These are phyloP conservation scores for Penicillium paxilli DNA, from an alignment of 495 filamentous ascomycete species.

Conservation along the genomic window DNA sequence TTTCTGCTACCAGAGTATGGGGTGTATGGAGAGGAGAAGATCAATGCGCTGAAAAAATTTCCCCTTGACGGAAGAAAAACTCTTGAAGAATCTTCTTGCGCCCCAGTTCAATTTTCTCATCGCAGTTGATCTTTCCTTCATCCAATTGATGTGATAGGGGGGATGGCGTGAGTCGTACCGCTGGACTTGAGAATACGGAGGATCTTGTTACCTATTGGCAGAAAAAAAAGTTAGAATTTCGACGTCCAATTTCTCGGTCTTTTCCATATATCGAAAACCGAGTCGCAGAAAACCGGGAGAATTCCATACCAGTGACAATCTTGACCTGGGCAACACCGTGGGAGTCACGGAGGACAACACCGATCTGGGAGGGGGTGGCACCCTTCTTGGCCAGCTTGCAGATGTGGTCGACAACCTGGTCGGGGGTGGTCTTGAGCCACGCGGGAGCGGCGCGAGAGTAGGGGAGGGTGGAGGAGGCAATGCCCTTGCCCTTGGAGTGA, in stretches of 20 bases:
- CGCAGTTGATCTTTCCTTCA: constrained; percentile 23
- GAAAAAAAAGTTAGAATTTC: constrained; percentile 23
- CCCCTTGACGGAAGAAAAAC: constrained; percentile 5
- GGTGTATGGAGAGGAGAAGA: constrained; percentile 13
- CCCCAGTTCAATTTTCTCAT: constrained; percentile 7
- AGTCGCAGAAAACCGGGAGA: not conserved
- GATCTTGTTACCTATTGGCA: constrained; percentile 88
- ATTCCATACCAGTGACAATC: constrained; percentile 83
- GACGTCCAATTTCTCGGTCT: not conserved
- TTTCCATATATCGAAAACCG: not conserved
- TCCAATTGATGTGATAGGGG: constrained; percentile 24
- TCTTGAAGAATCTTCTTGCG: not conserved
- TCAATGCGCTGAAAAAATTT: constrained; percentile 11
- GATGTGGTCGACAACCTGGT: constrained; percentile 96
- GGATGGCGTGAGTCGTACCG: constrained; percentile 62
- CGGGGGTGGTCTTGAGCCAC: constrained; percentile 90
- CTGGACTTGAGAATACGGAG: constrained; percentile 95
- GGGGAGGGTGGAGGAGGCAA: constrained; percentile 88
- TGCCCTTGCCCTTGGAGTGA: constrained; percentile 99
- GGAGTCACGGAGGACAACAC: constrained; percentile 94
- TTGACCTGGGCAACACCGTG: constrained; percentile 97
- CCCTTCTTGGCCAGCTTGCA: constrained; percentile 98
- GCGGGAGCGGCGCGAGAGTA: constrained; percentile 90
- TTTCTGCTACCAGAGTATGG: constrained; percentile 25
- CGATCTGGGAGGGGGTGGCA: constrained; percentile 96